These are phyloP conservation scores for Sapria himalayana DNA, from an alignment of 345 rosid genomes.

Conservation along the genomic window DNA sequence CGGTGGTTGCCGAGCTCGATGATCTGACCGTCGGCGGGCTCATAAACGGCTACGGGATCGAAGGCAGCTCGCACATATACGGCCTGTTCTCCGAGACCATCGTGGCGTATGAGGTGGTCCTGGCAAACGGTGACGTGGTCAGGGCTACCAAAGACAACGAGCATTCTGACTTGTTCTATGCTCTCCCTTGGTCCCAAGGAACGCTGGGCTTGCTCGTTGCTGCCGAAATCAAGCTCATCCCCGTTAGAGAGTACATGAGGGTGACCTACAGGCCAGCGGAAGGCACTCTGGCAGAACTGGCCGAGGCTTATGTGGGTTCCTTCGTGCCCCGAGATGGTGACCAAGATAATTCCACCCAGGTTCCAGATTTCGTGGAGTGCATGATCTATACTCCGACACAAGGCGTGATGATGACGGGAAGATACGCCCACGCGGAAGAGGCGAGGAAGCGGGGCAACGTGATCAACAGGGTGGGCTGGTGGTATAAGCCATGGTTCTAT, in stretches of 20 bases:
- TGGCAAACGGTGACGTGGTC: constrained; percentile 72
- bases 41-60: constrained; percentile 95
- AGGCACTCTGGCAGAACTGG: constrained; percentile 47
- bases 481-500: constrained; percentile 99
- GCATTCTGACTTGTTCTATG: constrained; percentile 74
- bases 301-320: constrained; percentile 81
- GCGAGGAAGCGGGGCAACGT: constrained; percentile 81
- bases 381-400: constrained; percentile 55
- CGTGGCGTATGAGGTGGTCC: constrained; percentile 82
- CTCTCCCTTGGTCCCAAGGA: constrained; percentile 98
- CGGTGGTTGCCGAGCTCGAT: constrained; percentile 98
- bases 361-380: constrained; percentile 89
- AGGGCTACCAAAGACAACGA: constrained; percentile 89
- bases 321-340: constrained; percentile 81
- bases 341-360: constrained; percentile 46
- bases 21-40: constrained; percentile 99
- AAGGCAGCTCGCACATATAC: constrained; percentile 93
- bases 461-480: constrained; percentile 84
- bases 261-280: constrained; percentile 67
- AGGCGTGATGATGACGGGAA: constrained; percentile 92
- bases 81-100: constrained; percentile 96
- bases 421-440: constrained; percentile 74
- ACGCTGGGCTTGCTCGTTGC: constrained; percentile 91
- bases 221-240: constrained; percentile 81
- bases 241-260: constrained; percentile 80